Percentiles rank a stretch among this genome's conserved stretches.
These are phyloP conservation scores for Huntiella abstrusa DNA, from an alignment of 2,329 filamentous ascomycete genomes.

Conservation along the genomic window DNA sequence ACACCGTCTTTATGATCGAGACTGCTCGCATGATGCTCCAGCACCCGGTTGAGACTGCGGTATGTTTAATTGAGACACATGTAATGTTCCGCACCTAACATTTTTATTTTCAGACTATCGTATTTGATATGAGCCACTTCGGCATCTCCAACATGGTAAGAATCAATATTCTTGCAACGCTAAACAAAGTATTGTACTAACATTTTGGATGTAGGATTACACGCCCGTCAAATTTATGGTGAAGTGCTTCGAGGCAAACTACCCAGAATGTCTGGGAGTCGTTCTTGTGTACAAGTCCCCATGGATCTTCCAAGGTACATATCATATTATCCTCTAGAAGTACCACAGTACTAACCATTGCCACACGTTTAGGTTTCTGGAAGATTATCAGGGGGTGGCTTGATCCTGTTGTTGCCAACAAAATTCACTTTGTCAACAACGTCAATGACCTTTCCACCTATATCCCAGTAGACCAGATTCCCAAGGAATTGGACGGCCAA, in stretches of 20 bases:
- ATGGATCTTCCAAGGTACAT: slow-evolving; percentile 82
- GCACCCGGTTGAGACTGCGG: slow-evolving; percentile 74
- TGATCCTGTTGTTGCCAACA: slow-evolving; percentile 84
- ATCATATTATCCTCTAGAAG: not conserved
- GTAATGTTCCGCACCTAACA: slow-evolving; percentile 12
- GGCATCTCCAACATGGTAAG: slow-evolving; percentile 71
- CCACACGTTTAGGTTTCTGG: slow-evolving; percentile 52
- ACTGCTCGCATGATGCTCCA: slow-evolving; percentile 69
- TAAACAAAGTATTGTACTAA: not conserved
- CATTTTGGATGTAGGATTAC: slow-evolving; percentile 46
- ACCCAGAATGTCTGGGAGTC: slow-evolving; percentile 76
- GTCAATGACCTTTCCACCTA: slow-evolving; percentile 60
- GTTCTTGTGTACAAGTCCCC: slow-evolving; percentile 91
- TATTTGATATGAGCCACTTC: slow-evolving; percentile 94
- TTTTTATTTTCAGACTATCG: slow-evolving; percentile 43
- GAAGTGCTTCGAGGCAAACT: slow-evolving; percentile 97
- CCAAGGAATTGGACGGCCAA: slow-evolving; percentile 68
- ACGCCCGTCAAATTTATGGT: slow-evolving; percentile 98
- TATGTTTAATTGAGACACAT: slow-evolving; percentile 29
- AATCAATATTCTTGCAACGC: slow-evolving; percentile 22
- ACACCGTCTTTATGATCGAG: slow-evolving; percentile 88
- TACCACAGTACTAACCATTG: not conserved
- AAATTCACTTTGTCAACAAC: slow-evolving; percentile 83
- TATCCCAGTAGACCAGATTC: slow-evolving; percentile 50
- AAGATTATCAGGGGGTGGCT: slow-evolving; percentile 90